These are phyloP conservation scores for Irpex sp. DNA, from an alignment of 1,284 basidiomycete genomes.

Conservation along the genomic window DNA sequence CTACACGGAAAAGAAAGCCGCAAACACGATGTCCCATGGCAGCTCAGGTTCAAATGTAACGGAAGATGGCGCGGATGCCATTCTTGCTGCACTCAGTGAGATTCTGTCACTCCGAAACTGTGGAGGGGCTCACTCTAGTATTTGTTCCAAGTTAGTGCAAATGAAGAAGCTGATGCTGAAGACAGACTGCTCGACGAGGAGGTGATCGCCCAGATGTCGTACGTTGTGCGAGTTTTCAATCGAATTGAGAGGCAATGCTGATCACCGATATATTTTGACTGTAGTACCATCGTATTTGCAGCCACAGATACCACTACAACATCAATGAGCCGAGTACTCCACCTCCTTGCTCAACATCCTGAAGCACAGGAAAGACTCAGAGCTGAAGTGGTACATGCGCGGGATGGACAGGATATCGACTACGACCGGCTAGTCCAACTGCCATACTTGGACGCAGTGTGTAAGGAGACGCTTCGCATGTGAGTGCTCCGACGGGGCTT, in stretches of 20 bases:
- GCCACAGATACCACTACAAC: slow-evolving; percentile 11
- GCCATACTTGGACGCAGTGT: slow-evolving; percentile 14
- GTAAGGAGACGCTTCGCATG: slow-evolving; percentile 12
- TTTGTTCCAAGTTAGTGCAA: slow-evolving; percentile 24
- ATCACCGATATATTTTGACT: neutral
- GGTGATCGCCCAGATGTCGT: slow-evolving; percentile 11
- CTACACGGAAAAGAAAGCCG: neutral
- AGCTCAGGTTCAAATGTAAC: neutral
- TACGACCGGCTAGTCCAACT: slow-evolving; percentile 11
- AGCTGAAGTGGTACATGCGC: neutral
- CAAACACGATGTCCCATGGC: neutral
- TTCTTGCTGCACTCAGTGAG: neutral
- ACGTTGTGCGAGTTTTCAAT: neutral
- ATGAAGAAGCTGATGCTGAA: slow-evolving; percentile 22
- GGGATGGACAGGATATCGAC: slow-evolving; percentile 3
- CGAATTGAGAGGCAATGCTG: neutral
- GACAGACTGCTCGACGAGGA: slow-evolving; percentile 20
- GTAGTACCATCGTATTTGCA: neutral
- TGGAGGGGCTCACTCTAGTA: neutral
- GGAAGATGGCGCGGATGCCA: neutral
- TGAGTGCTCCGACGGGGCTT: neutral
- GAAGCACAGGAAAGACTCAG: slow-evolving; percentile 11
- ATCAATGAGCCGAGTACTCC: slow-evolving; percentile 5
- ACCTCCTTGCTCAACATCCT: slow-evolving; percentile 9
- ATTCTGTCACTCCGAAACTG: neutral